Conservation (phyloP, 208 protist species). For the Crithidia thermophila region DNA sequence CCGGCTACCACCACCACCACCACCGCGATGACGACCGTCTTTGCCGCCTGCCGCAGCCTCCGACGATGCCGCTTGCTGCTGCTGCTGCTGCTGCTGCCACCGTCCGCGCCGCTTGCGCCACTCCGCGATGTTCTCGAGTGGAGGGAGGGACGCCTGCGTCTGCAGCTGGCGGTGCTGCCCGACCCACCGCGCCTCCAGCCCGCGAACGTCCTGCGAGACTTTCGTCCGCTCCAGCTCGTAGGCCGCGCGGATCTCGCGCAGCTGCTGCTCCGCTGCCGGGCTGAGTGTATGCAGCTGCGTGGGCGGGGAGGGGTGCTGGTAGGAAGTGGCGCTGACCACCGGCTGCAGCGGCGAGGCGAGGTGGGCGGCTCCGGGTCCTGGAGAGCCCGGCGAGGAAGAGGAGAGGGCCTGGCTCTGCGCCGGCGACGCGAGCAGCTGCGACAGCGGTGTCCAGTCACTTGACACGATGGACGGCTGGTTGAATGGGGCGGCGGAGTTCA, state of each 20-base stretch:
- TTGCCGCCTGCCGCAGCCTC: background rate
- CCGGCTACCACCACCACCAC: no score
- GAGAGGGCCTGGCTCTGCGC: background rate
- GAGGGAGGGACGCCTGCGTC: conserved; percentile 6
- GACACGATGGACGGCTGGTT: background rate
- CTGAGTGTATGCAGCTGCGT: background rate
- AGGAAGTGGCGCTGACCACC: background rate
- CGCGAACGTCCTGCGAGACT: background rate
- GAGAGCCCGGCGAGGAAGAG: background rate
- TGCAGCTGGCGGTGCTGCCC: conserved; percentile 19
- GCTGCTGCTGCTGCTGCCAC: background rate
- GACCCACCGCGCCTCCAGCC: conserved; percentile 23
- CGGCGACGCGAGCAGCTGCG: background rate
- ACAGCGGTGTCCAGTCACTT: conserved; percentile 4
- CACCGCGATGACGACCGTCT: no score
- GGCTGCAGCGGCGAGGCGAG: background rate
- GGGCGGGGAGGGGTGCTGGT: background rate
- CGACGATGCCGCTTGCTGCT: background rate
- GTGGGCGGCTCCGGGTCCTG: background rate
- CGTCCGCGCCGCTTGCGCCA: conserved; percentile 12
- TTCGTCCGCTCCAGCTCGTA: conserved; percentile 5
- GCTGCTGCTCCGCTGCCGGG: conserved; percentile 20
- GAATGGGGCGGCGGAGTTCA: background rate
- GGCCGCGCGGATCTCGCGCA: conserved; percentile 6
- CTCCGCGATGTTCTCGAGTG: conserved; percentile 18